A percentile compares a stretch with the other conserved stretches of the same genome.
Conservation (phyloP, 192 early-diverging fungal species). For the Linnemannia elongata region DNA sequence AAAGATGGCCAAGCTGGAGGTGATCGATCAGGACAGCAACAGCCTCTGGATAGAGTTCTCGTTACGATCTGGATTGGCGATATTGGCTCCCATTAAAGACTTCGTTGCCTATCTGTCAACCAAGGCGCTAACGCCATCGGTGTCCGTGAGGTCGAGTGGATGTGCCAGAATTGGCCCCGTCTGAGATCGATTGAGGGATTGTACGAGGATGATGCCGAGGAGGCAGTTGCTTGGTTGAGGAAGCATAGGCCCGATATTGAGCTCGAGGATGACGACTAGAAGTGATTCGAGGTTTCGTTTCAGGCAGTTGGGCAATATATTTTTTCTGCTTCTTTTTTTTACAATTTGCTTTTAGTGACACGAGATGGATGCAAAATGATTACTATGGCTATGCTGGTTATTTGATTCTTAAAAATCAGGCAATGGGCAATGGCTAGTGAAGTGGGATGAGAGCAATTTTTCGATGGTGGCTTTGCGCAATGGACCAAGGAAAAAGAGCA, state of each 20-base stretch:
- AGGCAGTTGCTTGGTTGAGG: constrained; percentile 20
- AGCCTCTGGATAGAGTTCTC: constrained; percentile 34
- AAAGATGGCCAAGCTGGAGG: background rate
- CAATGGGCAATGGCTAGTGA: background rate
- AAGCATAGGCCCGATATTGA: constrained; percentile 21
- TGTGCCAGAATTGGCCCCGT: constrained; percentile 31
- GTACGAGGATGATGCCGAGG: constrained; percentile 22
- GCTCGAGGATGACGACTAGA: background rate
- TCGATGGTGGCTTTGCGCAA: background rate
- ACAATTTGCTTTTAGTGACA: no score
- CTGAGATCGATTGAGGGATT: constrained; percentile 18
- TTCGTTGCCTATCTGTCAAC: constrained; percentile 7
- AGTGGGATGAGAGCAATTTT: background rate
- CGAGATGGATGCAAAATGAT: no score
- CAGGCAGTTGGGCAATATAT: background rate
- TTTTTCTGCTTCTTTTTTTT: background rate
- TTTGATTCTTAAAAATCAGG: background rate
- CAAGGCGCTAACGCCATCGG: constrained; percentile 1
- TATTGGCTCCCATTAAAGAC: constrained; percentile 10
- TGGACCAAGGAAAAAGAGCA: background rate
- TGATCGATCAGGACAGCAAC: constrained; percentile 1
- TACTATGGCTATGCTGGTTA: background rate
- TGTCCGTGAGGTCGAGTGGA: constrained; percentile 33
- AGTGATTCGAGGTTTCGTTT: background rate
- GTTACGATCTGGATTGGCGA: constrained; percentile 21